phyloP scores from a whole-genome alignment of 2,329 filamentous ascomycete species.

The Monosporascus sp. region DNA sequence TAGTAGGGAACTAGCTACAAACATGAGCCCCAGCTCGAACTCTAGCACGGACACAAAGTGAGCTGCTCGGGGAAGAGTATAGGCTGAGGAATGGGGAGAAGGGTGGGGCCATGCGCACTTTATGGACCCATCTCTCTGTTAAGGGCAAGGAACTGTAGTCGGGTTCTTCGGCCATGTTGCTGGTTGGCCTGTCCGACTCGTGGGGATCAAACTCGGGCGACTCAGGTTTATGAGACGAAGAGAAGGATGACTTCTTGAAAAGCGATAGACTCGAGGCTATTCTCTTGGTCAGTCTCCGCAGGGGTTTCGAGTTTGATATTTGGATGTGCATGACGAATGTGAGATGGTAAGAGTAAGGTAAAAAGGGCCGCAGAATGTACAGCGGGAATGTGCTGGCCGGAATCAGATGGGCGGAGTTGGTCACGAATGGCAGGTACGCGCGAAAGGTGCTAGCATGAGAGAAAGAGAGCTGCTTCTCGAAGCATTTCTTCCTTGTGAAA shows the following conservation, averaged over 20 bases:
- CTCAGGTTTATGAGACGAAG: not conserved
- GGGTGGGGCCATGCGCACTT: conserved; percentile 42
- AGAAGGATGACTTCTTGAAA: conserved; percentile 7
- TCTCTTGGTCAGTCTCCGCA: conserved; percentile 20
- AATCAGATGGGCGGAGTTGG: not conserved
- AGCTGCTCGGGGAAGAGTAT: too few relatives aligned
- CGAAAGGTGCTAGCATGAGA: too few relatives aligned
- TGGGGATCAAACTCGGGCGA: not conserved
- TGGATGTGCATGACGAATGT: conserved; percentile 11
- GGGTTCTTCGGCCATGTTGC: conserved; percentile 76
- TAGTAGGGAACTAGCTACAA: conserved; percentile 1
- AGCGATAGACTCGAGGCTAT: conserved; percentile 15
- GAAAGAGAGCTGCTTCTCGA: too few relatives aligned
- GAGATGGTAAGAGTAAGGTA: conserved; percentile 2
- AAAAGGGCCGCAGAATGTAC: not conserved
- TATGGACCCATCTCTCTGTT: conserved; percentile 76
- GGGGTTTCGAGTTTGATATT: conserved; percentile 5
- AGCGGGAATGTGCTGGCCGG: not conserved
- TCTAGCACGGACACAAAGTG: too few relatives aligned
- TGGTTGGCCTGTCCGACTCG: conserved; percentile 5
- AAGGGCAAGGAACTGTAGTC: conserved; percentile 76
- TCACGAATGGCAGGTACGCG: not conserved
- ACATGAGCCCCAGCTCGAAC: too few relatives aligned
- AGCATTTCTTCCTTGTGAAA: too few relatives aligned
- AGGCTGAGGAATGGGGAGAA: not conserved